Evolutionary conservation across 352 stramenopile species (phyloP).

Genomic region (Porosira glacialis): DNA sequence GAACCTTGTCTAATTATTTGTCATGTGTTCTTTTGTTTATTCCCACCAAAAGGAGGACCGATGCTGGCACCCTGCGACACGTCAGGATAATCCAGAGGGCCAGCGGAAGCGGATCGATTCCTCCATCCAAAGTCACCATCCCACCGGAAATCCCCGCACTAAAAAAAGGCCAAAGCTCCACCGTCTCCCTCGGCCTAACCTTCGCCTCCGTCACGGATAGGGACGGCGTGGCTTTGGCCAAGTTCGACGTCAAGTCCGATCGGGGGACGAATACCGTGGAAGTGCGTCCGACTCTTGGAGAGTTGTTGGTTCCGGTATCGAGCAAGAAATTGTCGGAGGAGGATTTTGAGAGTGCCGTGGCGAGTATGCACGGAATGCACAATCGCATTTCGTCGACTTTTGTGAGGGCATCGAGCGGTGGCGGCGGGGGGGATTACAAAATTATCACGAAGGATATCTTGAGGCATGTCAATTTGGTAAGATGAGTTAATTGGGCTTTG

Average conservation of each 20-base stretch:
- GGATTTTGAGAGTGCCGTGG: constrained; percentile 63
- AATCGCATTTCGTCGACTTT: constrained; percentile 40
- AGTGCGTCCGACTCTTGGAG: constrained; percentile 63
- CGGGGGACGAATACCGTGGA: constrained; percentile 63
- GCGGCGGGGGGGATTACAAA: constrained; percentile 21
- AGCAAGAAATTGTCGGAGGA: constrained; percentile 19
- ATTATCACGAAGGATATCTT: constrained; percentile 27
- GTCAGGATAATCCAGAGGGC: constrained; percentile 49
- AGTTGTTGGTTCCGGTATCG: constrained; percentile 47
- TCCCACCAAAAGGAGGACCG: constrained; percentile 22
- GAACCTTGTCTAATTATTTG: not conserved
- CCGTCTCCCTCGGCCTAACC: constrained; percentile 50
- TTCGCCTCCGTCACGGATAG: constrained; percentile 64
- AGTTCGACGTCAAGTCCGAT: constrained; percentile 72
- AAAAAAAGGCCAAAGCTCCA: constrained; percentile 43
- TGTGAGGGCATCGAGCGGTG: constrained; percentile 31
- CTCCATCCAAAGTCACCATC: constrained; percentile 39
- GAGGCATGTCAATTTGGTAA: constrained; percentile 43
- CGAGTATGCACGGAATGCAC: constrained; percentile 63
- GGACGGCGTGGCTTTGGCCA: constrained; percentile 61
- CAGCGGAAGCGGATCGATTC: constrained; percentile 33
- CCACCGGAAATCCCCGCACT: constrained; percentile 65
- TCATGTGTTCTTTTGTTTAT: constrained; percentile 2
- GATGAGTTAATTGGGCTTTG: no score
- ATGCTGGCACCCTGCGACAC: constrained; percentile 48